These are phyloP conservation scores for Clonostachys sp. DNA, from an alignment of 2,329 filamentous ascomycete species.

Conservation along the genomic window DNA sequence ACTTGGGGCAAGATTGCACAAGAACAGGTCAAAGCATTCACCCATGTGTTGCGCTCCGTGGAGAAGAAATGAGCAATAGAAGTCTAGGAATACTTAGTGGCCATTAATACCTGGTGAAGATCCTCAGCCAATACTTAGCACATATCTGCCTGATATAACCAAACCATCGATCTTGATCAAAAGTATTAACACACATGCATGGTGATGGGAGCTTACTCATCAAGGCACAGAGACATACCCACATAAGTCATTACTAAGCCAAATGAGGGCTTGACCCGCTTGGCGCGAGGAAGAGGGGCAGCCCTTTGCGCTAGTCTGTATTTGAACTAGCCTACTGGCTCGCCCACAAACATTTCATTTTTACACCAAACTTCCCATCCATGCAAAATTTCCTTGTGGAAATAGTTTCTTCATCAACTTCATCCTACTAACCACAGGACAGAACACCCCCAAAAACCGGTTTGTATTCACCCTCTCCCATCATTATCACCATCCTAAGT, in stretches of 20 bases:
- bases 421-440: constrained; percentile 27
- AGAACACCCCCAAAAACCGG: constrained; percentile 9
- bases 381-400: constrained; percentile 11
- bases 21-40: constrained; percentile 15
- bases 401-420: background rate
- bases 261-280: background rate
- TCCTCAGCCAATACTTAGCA: too few species aligned
- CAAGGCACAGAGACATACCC: background rate
- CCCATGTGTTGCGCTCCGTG: background rate
- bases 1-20: constrained; percentile 25
- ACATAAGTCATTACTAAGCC: background rate
- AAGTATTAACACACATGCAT: background rate
- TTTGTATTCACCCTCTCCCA: background rate
- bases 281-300: constrained; percentile 15
- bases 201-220: background rate
- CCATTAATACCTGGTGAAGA: background rate
- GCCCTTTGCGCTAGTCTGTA: constrained; percentile 15
- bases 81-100: background rate
- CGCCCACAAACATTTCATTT: constrained; percentile 29
- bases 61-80: background rate
- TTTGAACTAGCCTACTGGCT: constrained; percentile 24
- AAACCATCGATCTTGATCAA: background rate
- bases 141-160: background rate
- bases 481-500: background rate
- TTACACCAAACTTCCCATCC: constrained; percentile 22